phyloP scores from a whole-genome alignment of 768 basidiomycete species.

The Cyclocybe cylindracea region DNA sequence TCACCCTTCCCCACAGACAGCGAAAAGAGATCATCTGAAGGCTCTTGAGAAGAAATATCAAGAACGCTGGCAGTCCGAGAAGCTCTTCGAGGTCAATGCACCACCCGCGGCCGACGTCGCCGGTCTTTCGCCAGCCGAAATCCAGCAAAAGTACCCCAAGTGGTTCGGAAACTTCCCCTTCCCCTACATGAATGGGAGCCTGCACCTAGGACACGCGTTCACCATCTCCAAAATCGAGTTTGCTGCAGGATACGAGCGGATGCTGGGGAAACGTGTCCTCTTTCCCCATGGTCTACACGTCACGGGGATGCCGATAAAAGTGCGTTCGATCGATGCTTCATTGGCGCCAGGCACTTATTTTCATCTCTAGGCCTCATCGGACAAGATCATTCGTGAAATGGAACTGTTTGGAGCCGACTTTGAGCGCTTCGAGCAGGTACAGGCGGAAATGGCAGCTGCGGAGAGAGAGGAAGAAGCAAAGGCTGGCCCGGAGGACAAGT shows the following conservation, averaged over 20 bases:
- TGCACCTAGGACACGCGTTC: constrained; percentile 97
- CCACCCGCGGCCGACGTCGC: constrained; percentile 67
- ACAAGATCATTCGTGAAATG: constrained; percentile 97
- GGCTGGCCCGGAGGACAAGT: constrained; percentile 48
- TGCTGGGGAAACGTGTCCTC: constrained; percentile 91
- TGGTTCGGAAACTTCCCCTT: constrained; percentile 98
- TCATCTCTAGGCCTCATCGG: constrained; percentile 77
- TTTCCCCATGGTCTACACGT: constrained; percentile 99
- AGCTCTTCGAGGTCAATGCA: constrained; percentile 83
- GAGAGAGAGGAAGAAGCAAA: constrained; percentile 48
- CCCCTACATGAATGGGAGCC: constrained; percentile 98
- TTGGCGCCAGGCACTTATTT: background rate
- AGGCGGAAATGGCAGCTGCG: constrained; percentile 44
- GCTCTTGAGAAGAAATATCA: constrained; percentile 86
- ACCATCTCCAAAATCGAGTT: constrained; percentile 99
- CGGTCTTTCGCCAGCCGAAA: constrained; percentile 62
- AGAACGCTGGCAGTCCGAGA: constrained; percentile 72
- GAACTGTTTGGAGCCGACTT: constrained; percentile 94
- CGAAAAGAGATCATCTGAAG: constrained; percentile 87
- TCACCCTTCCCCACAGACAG: constrained; percentile 64
- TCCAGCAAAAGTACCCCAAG: constrained; percentile 83
- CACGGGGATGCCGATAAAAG: constrained; percentile 99
- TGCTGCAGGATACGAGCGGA: constrained; percentile 89
- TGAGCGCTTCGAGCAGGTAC: constrained; percentile 58
- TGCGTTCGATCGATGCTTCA: constrained; percentile 34